These are phyloP conservation scores for Pestalotiopsis sp. DNA, from an alignment of 2,329 filamentous ascomycete genomes.

Conservation along the genomic window DNA sequence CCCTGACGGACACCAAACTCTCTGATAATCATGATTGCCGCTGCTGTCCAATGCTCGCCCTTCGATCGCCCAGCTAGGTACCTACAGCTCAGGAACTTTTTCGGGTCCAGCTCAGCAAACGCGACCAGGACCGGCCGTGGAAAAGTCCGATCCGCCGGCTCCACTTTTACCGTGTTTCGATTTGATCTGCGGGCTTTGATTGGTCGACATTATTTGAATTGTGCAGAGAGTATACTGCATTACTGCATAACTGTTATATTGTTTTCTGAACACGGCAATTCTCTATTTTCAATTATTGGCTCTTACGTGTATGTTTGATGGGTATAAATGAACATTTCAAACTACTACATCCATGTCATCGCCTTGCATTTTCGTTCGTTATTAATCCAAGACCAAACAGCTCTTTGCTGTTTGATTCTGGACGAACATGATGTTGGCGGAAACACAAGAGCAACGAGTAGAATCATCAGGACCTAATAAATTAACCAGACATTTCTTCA, in stretches of 20 bases:
- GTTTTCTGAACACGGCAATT: no score
- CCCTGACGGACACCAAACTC: conserved; percentile 16
- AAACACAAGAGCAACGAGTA: no score
- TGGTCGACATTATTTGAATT: neutral
- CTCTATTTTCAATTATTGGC: no score
- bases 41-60: neutral
- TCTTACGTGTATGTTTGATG: no score
- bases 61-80: neutral
- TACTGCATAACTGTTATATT: neutral
- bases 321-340: no score
- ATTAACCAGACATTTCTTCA: neutral
- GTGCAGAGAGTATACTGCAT: neutral
- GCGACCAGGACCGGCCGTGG: neutral
- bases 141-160: neutral
- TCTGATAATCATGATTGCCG: conserved; percentile 13
- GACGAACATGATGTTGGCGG: no score
- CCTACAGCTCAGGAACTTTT: conserved; percentile 6
- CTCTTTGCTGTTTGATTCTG: no score
- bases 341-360: no score
- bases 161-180: neutral
- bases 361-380: no score
- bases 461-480: no score
- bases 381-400: no score
- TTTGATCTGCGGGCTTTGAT: neutral
- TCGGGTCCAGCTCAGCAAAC: conserved; percentile 7